Evolutionary conservation across 192 early-diverging fungal genomes (phyloP).

Genomic region (Entomortierella parvispora): DNA sequence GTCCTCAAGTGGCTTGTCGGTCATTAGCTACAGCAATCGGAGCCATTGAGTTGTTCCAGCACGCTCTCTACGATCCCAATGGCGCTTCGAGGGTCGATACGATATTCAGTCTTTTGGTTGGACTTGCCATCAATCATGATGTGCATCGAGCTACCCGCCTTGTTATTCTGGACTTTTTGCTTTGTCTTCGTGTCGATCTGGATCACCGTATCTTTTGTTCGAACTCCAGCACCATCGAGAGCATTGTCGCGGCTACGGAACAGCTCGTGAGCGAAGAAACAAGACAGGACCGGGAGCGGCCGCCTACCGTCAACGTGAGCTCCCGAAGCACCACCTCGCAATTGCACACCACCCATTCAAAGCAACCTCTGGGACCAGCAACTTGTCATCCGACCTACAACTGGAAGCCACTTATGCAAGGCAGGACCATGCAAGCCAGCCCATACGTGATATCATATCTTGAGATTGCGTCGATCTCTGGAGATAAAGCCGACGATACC

Average conservation of each 20-base stretch:
- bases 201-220: slow-evolving; percentile 63
- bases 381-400: slow-evolving; percentile 26
- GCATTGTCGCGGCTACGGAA: slow-evolving; percentile 42
- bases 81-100: slow-evolving; percentile 42
- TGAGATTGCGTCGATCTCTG: slow-evolving; percentile 37
- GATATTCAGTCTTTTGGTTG: slow-evolving; percentile 53
- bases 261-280: slow-evolving; percentile 40
- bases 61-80: slow-evolving; percentile 49
- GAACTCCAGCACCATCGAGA: slow-evolving; percentile 36
- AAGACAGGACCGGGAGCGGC: slow-evolving; percentile 30
- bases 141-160: slow-evolving; percentile 57
- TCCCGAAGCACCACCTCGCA: background rate
- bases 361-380: slow-evolving; percentile 2
- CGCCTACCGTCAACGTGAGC: background rate
- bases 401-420: slow-evolving; percentile 47
- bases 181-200: slow-evolving; percentile 60
- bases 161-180: slow-evolving; percentile 59
- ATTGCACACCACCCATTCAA: background rate
- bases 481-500: slow-evolving; percentile 14
- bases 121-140: slow-evolving; percentile 49
- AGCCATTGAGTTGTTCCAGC: slow-evolving; percentile 59
- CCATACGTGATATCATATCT: slow-evolving; percentile 49
- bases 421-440: slow-evolving; percentile 43
- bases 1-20: slow-evolving; percentile 33
- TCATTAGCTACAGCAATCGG: slow-evolving; percentile 52